Evolutionary conservation across 1,284 basidiomycete species (phyloP).

Genomic region (Gomphus bonarii): DNA sequence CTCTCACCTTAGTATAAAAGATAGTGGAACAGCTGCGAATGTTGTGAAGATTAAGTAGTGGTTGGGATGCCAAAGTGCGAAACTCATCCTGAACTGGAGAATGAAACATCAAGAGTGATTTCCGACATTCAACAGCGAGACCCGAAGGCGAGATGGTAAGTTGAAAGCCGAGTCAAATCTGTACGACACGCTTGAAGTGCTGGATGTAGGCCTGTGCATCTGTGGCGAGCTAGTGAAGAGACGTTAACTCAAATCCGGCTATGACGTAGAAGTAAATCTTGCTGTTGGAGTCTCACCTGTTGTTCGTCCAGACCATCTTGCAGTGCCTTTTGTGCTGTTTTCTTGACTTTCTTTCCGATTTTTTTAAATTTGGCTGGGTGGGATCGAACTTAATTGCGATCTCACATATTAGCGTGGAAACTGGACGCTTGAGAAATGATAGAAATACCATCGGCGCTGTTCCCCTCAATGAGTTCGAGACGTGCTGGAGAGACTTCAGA

Average conservation of each 20-base stretch:
- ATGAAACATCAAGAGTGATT: background rate
- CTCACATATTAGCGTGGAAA: background rate
- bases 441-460: conserved; percentile 6
- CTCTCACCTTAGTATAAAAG: background rate
- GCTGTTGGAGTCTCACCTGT: background rate
- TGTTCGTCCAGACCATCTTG: conserved; percentile 1
- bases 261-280: background rate
- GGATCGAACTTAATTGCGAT: conserved; percentile 1
- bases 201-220: conserved; percentile 6
- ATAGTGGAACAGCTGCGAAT: background rate
- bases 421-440: background rate
- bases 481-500: conserved; percentile 3
- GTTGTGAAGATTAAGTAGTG: too few species aligned
- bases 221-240: conserved; percentile 1
- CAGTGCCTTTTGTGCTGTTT: conserved; percentile 1
- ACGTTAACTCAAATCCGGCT: background rate
- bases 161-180: background rate
- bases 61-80: too few species aligned
- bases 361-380: background rate
- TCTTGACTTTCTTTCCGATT: conserved; percentile 3
- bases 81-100: background rate
- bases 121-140: background rate
- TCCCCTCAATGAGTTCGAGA: conserved; percentile 3
- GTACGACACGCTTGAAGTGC: conserved; percentile 7
- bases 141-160: background rate